phyloP scores from a whole-genome alignment of 768 basidiomycete species.

The Cyclocybe aegerita region DNA sequence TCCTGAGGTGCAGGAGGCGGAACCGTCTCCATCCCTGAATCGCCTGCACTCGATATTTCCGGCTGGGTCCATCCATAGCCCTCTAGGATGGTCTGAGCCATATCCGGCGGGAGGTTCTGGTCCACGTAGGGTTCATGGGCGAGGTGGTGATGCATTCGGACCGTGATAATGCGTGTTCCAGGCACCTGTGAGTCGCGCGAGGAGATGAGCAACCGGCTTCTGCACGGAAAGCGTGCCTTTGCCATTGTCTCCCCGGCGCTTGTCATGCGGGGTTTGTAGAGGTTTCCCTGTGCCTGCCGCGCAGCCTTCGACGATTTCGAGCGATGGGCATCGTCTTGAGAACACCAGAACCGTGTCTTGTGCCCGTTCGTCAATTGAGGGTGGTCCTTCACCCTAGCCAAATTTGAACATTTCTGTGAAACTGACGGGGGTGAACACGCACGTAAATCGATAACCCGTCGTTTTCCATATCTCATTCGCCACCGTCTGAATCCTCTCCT shows the following conservation, averaged over 20 bases:
- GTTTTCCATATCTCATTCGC: conserved; percentile 46
- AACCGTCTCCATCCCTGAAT: background rate
- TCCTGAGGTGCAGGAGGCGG: background rate
- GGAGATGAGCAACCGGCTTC: conserved; percentile 45
- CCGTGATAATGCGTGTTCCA: conserved; percentile 29
- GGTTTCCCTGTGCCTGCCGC: conserved; percentile 22
- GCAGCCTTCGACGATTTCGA: conserved; percentile 34
- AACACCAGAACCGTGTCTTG: conserved; percentile 52
- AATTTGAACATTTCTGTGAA: background rate
- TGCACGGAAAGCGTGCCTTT: conserved; percentile 42
- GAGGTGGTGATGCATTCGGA: conserved; percentile 44
- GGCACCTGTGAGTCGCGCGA: conserved; percentile 32
- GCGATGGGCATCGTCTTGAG: conserved; percentile 46
- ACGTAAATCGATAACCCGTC: conserved; percentile 53
- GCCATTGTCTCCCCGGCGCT: conserved; percentile 37
- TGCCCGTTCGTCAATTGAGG: conserved; percentile 45
- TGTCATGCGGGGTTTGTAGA: conserved; percentile 33
- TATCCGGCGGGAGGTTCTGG: conserved; percentile 34
- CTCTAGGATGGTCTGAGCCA: conserved; percentile 33
- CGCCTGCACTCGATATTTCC: background rate
- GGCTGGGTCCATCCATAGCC: conserved; percentile 22
- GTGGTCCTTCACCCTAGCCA: conserved; percentile 46
- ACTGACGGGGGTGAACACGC: conserved; percentile 15
- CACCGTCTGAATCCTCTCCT: conserved; percentile 39
- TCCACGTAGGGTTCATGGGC: conserved; percentile 45